phyloP scores from a whole-genome alignment of 2,329 filamentous ascomycete genomes.

The Stachybotrys echinatus region DNA sequence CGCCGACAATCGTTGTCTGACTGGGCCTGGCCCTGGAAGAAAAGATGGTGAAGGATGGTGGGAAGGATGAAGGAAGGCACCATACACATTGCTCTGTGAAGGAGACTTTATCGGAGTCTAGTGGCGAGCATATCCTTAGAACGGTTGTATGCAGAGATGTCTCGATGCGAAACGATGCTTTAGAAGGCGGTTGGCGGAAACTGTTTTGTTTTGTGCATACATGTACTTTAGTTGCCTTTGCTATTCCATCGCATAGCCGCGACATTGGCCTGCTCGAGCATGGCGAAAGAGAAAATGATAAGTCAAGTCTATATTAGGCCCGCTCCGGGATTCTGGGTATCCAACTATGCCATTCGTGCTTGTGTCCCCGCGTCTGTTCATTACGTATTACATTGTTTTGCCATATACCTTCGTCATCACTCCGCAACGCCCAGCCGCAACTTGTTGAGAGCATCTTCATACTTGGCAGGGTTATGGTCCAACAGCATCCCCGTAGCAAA shows the following conservation, averaged over 20 bases:
- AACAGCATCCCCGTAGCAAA: slow-evolving; percentile 71
- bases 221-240: background rate
- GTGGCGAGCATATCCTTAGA: background rate
- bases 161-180: background rate
- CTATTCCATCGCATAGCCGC: background rate
- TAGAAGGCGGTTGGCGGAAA: background rate
- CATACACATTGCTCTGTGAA: background rate
- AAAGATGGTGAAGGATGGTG: too few species aligned
- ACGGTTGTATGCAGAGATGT: background rate
- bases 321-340: too few species aligned
- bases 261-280: too few species aligned
- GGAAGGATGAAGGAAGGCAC: too few species aligned
- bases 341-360: too few species aligned
- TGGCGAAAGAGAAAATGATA: too few species aligned
- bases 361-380: too few species aligned
- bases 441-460: slow-evolving; percentile 63
- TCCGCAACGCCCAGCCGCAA: slow-evolving; percentile 45
- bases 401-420: background rate
- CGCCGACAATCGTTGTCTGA: background rate
- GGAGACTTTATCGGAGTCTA: background rate
- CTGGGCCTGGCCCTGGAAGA: too few species aligned
- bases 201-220: background rate
- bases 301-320: too few species aligned
- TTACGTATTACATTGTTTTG: too few species aligned
- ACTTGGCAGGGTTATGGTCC: slow-evolving; percentile 70